Conservation (phyloP, 2,329 filamentous ascomycete species). For the Epichloe typhina region DNA sequence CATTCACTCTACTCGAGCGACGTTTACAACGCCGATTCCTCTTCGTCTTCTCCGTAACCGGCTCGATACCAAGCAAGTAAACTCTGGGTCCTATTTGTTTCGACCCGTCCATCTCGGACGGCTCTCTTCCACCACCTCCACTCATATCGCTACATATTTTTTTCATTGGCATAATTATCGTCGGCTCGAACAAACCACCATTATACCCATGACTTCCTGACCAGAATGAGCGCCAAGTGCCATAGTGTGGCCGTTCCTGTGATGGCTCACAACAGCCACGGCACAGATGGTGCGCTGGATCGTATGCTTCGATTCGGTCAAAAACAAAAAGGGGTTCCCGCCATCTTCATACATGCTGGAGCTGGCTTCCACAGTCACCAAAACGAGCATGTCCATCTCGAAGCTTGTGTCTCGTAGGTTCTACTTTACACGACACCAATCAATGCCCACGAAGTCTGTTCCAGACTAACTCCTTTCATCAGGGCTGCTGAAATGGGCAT, state of each 20-base stretch:
- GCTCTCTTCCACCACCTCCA: constrained; percentile 1
- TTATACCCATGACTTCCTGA: constrained; percentile 11
- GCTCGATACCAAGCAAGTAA: background rate
- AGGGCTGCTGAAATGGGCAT: constrained; percentile 80
- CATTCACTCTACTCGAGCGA: background rate
- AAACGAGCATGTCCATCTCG: constrained; percentile 74
- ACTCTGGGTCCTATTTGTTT: constrained; percentile 1
- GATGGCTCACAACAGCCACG: constrained; percentile 32
- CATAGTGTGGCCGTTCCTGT: constrained; percentile 22
- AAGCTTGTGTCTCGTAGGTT: constrained; percentile 75
- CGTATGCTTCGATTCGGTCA: constrained; percentile 23
- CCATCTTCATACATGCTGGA: constrained; percentile 91
- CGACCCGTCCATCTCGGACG: constrained; percentile 2
- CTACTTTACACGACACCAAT: background rate
- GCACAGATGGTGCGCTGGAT: constrained; percentile 29
- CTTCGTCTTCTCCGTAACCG: background rate
- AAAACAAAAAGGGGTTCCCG: constrained; percentile 35
- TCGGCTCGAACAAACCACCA: background rate
- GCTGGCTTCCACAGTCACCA: constrained; percentile 83
- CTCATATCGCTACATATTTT: constrained; percentile 3
- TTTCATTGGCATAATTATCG: constrained; percentile 5
- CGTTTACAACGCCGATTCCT: background rate
- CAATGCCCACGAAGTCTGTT: background rate
- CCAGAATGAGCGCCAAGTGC: constrained; percentile 17
- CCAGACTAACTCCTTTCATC: constrained; percentile 1